These are phyloP conservation scores for Dothideomycetidae sp. DNA, from an alignment of 2,329 filamentous ascomycete species.

Conservation along the genomic window DNA sequence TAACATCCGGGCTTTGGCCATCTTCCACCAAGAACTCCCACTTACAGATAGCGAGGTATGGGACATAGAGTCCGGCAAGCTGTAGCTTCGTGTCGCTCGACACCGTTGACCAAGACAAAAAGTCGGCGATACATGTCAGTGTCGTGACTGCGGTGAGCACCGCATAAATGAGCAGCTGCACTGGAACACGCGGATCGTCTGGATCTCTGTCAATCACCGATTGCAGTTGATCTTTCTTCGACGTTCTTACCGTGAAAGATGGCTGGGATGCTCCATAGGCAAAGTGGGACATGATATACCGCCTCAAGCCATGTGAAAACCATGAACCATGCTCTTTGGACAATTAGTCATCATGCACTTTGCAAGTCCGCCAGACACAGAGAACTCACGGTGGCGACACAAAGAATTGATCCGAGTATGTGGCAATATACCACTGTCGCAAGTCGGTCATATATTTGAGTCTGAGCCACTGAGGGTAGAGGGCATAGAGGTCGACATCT, in stretches of 20 bases:
- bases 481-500: constrained; percentile 48
- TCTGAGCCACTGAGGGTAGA: constrained; percentile 40
- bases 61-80: constrained; percentile 40
- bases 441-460: constrained; percentile 36
- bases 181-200: constrained; percentile 44
- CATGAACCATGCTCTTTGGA: constrained; percentile 39
- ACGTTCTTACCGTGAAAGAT: constrained; percentile 33
- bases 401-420: constrained; percentile 52
- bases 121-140: constrained; percentile 47
- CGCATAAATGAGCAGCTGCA: constrained; percentile 47
- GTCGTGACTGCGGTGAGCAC: constrained; percentile 48
- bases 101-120: constrained; percentile 40
- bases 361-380: background rate
- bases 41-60: constrained; percentile 43
- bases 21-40: constrained; percentile 10
- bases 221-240: background rate
- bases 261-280: constrained; percentile 44
- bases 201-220: background rate
- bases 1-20: background rate
- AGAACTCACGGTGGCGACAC: constrained; percentile 33
- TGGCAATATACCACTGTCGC: constrained; percentile 44
- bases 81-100: constrained; percentile 33
- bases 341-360: background rate
- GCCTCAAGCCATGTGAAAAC: constrained; percentile 45
- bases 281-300: constrained; percentile 46